Evolutionary conservation across 805 yeast genomes (phyloP).

Genomic region (Yamadazyma endophytica): DNA sequence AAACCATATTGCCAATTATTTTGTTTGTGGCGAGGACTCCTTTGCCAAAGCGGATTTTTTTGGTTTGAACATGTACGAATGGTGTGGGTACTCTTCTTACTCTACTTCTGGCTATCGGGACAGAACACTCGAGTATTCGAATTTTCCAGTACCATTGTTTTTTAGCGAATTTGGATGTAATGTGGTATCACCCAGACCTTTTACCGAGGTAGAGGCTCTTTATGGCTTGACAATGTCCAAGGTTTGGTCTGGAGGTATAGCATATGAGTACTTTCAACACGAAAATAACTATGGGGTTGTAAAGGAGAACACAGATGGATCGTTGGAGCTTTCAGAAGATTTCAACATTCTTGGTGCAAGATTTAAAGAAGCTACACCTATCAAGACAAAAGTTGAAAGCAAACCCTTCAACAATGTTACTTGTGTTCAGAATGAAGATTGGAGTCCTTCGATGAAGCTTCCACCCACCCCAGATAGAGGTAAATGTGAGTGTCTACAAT

Average conservation of each 20-base stretch:
- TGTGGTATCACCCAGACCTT: slow-evolving; percentile 30
- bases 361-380: slow-evolving; percentile 10
- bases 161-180: slow-evolving; percentile 41
- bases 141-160: slow-evolving; percentile 31
- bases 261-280: slow-evolving; percentile 34
- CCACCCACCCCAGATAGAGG: slow-evolving; percentile 41
- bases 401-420: background rate
- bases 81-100: slow-evolving; percentile 39
- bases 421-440: slow-evolving; percentile 5
- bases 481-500: slow-evolving; percentile 42
- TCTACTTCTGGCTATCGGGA: slow-evolving; percentile 35
- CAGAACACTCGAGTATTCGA: slow-evolving; percentile 24
- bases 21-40: slow-evolving; percentile 23
- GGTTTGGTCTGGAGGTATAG: slow-evolving; percentile 39
- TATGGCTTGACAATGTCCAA: slow-evolving; percentile 28
- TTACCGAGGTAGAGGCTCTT: slow-evolving; percentile 34
- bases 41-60: slow-evolving; percentile 25
- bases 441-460: slow-evolving; percentile 19
- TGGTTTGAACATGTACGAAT: slow-evolving; percentile 36
- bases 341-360: slow-evolving; percentile 24
- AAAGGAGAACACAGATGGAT: slow-evolving; percentile 20
- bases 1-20: slow-evolving; percentile 22
- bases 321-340: slow-evolving; percentile 22
- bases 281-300: slow-evolving; percentile 34
- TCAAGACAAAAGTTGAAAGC: slow-evolving; percentile 17